A percentile compares a stretch with the other conserved stretches of the same genome.
Evolutionary conservation across 805 yeast genomes (phyloP).

Genomic region (Ogataea trehaloabstinens): DNA sequence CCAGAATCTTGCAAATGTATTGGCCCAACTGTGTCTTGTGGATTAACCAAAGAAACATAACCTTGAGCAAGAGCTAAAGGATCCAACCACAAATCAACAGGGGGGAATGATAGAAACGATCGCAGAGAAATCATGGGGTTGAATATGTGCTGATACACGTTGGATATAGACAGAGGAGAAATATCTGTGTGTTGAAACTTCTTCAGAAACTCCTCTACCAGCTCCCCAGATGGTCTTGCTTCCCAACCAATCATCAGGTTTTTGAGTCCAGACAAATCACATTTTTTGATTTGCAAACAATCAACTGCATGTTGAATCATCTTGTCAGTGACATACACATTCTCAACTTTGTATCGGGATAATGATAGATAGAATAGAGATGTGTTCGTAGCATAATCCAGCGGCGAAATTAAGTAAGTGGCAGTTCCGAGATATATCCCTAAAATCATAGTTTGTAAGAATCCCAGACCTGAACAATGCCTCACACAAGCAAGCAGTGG

Average conservation of each 20-base stretch:
- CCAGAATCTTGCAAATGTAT: slow-evolving; percentile 90
- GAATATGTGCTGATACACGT: slow-evolving; percentile 73
- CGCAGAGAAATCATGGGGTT: slow-evolving; percentile 84
- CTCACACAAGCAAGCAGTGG: slow-evolving; percentile 86
- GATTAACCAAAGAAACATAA: slow-evolving; percentile 72
- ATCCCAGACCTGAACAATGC: slow-evolving; percentile 83
- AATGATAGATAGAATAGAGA: slow-evolving; percentile 64
- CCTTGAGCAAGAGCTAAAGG: slow-evolving; percentile 91
- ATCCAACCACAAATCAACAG: slow-evolving; percentile 83
- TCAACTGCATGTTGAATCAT: slow-evolving; percentile 75
- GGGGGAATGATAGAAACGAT: slow-evolving; percentile 85
- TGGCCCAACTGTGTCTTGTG: slow-evolving; percentile 64
- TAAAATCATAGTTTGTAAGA: slow-evolving; percentile 75
- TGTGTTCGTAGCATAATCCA: slow-evolving; percentile 75
- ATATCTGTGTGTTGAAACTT: slow-evolving; percentile 65
- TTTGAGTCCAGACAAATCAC: slow-evolving; percentile 59
- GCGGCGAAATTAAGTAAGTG: slow-evolving; percentile 76
- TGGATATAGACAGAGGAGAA: slow-evolving; percentile 66
- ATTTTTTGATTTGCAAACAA: slow-evolving; percentile 47
- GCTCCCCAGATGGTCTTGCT: slow-evolving; percentile 65
- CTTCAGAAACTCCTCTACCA: slow-evolving; percentile 56
- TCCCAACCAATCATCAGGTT: slow-evolving; percentile 83
- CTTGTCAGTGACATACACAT: slow-evolving; percentile 79
- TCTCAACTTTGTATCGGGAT: slow-evolving; percentile 78
- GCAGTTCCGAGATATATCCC: slow-evolving; percentile 88